Conservation (phyloP, 169 alveolate species). For the Plasmodium gonderi region DNA sequence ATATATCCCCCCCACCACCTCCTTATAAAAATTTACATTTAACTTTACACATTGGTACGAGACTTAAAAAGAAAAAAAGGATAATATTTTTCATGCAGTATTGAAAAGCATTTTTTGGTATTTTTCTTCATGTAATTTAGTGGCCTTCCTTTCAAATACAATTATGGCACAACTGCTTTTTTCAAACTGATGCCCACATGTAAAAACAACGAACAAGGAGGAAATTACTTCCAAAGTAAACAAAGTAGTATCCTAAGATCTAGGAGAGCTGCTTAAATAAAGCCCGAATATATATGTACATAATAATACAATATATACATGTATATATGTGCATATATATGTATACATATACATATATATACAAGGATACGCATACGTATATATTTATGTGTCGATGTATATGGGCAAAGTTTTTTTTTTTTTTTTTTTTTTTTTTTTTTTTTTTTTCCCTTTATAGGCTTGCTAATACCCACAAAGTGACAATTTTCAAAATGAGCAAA, state of each 20-base stretch:
- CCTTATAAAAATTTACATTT: too few relatives aligned
- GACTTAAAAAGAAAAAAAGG: neutral
- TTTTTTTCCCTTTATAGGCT: neutral
- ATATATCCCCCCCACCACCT: too few relatives aligned
- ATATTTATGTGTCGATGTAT: too few relatives aligned
- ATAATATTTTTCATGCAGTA: neutral
- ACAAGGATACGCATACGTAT: neutral
- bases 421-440: neutral
- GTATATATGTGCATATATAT: too few relatives aligned
- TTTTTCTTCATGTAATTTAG: neutral
- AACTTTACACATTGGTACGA: neutral
- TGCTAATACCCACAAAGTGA: neutral
- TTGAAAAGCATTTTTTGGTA: neutral
- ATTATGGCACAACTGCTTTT: neutral
- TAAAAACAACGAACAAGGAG: neutral
- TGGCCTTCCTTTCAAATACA: neutral
- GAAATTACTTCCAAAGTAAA: neutral
- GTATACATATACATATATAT: neutral
- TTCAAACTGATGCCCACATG: neutral
- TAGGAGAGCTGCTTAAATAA: neutral
- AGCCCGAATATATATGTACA: too few relatives aligned
- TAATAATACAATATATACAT: too few relatives aligned
- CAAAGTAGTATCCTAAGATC: neutral
- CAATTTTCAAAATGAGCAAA: neutral
- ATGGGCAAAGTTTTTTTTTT: too few relatives aligned